A percentile compares a stretch with the other conserved stretches of the same genome.
Evolutionary conservation across 805 yeast species (phyloP).

Genomic region (Ogataea neopini): DNA sequence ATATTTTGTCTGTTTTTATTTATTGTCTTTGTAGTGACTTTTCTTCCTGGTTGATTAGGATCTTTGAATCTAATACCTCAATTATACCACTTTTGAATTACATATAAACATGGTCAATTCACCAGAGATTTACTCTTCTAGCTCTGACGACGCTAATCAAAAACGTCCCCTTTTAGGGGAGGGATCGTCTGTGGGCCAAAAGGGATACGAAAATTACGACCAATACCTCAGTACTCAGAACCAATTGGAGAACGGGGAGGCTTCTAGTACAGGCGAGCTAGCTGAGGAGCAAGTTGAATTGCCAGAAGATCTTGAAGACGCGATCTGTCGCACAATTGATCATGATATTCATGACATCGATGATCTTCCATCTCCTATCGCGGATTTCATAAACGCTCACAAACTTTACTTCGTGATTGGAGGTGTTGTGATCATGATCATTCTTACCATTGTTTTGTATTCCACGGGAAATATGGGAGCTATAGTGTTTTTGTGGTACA

Average conservation of each 20-base stretch:
- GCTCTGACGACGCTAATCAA: background rate
- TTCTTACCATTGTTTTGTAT: conserved; percentile 16
- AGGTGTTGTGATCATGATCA: conserved; percentile 6
- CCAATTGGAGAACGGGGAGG: conserved; percentile 12
- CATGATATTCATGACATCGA: conserved; percentile 7
- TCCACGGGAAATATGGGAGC: conserved; percentile 16
- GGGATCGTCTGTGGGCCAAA: background rate
- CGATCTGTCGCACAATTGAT: conserved; percentile 14
- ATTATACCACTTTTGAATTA: background rate
- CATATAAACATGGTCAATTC: background rate
- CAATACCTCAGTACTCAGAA: conserved; percentile 15
- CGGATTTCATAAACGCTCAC: conserved; percentile 13
- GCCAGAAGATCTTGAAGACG: conserved; percentile 11
- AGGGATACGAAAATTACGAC: conserved; percentile 14
- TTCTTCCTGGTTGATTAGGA: background rate
- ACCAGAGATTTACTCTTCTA: background rate
- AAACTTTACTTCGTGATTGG: conserved; percentile 8
- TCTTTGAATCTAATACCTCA: background rate
- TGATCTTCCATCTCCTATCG: conserved; percentile 14
- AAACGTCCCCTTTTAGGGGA: conserved; percentile 1
- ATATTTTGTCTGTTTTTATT: background rate
- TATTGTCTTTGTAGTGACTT: background rate
- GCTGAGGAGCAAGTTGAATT: background rate
- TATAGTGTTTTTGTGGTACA: conserved; percentile 22
- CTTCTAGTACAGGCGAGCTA: background rate